Evolutionary conservation across 1,284 basidiomycete species (phyloP).

Genomic region (Ganoderma meredithae): DNA sequence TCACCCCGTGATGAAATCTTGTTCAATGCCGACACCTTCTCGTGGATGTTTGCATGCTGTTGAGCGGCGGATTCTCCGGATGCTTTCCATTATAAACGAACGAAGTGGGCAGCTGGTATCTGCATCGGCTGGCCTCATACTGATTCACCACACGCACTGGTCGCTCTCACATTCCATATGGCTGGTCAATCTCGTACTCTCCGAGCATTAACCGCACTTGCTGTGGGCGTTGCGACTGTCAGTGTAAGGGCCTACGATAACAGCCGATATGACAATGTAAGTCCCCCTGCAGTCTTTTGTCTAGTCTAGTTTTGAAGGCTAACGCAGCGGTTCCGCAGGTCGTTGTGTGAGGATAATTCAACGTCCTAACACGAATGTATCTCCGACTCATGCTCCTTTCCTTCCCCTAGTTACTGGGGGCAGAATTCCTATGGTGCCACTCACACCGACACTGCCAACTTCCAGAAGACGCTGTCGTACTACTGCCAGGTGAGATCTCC

Average conservation of each 20-base stretch:
- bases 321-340: background rate
- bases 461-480: constrained; percentile 60
- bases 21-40: constrained; percentile 25
- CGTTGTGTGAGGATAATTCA: constrained; percentile 11
- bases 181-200: constrained; percentile 24
- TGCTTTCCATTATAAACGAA: constrained; percentile 25
- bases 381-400: constrained; percentile 8
- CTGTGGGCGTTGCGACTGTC: constrained; percentile 22
- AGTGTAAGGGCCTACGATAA: constrained; percentile 51
- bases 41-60: constrained; percentile 7
- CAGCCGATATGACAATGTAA: constrained; percentile 67
- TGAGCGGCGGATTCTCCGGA: constrained; percentile 18
- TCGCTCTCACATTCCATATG: constrained; percentile 20
- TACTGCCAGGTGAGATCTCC: constrained; percentile 58
- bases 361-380: background rate
- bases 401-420: constrained; percentile 61
- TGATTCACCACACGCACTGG: constrained; percentile 6
- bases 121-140: constrained; percentile 24
- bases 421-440: constrained; percentile 73
- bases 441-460: constrained; percentile 56
- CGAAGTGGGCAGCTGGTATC: background rate
- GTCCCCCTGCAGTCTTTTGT: constrained; percentile 16
- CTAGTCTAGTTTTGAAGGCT: background rate
- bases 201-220: constrained; percentile 28
- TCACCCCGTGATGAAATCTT: constrained; percentile 28